These are phyloP conservation scores for Trichosanthes truncata DNA, from an alignment of 306 rosid species.

Conservation along the genomic window DNA sequence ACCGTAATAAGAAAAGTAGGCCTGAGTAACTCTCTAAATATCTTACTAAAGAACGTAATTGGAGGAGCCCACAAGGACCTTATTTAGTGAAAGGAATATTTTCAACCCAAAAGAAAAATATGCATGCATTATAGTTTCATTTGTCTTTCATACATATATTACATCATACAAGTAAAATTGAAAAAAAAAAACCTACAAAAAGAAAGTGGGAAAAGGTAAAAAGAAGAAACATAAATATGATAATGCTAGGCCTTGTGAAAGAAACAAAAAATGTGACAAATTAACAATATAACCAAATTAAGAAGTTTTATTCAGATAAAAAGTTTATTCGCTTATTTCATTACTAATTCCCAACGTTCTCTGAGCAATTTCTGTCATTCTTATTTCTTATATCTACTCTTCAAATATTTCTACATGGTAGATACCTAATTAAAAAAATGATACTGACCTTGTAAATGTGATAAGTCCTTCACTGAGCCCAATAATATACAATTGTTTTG, in stretches of 20 bases:
- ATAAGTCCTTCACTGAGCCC: slow-evolving; percentile 98
- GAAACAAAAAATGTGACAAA: not conserved
- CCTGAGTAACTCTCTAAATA: not conserved
- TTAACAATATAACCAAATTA: not conserved
- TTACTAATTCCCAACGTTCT: not conserved
- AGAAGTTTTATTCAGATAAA: not conserved
- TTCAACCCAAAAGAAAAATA: not conserved
- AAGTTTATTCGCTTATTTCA: not conserved
- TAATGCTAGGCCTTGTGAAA: not conserved
- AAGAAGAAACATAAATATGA: not conserved
- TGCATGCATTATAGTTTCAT: not conserved
- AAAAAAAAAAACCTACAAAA: not conserved
- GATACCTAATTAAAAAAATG: not conserved
- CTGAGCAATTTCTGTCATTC: not conserved
- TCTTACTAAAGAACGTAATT: not conserved
- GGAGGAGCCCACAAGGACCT: not conserved
- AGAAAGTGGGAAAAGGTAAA: not conserved
- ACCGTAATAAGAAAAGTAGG: not conserved
- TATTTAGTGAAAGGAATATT: not conserved
- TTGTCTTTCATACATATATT: not conserved
- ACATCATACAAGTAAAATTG: not conserved
- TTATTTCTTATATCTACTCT: not conserved
- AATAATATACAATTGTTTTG: slow-evolving; percentile 72
- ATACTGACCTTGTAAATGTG: slow-evolving; percentile 77
- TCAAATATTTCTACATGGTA: not conserved